Evolutionary conservation across 2,329 filamentous ascomycete species (phyloP), one percentile per base, ranked within the genome.

Genomic region (Fusarium pseudograminearum): DNA sequence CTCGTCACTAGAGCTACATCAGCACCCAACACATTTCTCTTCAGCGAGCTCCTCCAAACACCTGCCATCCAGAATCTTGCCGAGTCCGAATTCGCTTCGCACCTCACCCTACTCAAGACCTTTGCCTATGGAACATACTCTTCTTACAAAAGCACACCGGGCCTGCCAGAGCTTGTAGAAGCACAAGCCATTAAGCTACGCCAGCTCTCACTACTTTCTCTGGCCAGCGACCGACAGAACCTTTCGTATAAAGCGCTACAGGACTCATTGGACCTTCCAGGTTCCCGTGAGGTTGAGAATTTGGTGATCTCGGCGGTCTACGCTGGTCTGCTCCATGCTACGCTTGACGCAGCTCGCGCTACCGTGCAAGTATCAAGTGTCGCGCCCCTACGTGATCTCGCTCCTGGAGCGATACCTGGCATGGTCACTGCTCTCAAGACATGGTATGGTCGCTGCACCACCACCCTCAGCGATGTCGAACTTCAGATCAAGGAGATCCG

Each of bases 41-140:
- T 99, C 83, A 89, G 92, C 72, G 95, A 98, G 82, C 90, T 99
- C n/a, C 89, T 99, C 38, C 87, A 92, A 74, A 89, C 90, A 2
- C 89, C 92, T 0, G 89, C 93, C 73, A 90, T 98, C 71, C 92
- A 96, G 80, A 86, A 88, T 15, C 89, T 98, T 45, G 84, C 84
- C 40, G 78, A 88, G 40, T 78, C 79, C 36, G 91, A 97, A 50
- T 88, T 91, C 74, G 82, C 85, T 3, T 73, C 82, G 5, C 82
- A 93, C 80, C 85, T 96, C 52, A 87, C 84, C 3, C 86, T 97
- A 16, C 90, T 99, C 45, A 87, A 94, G 80, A 90, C 97, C 75
- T 99, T 99, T 81, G 93, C 94, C 62, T 93, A 96, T 85, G 96
- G 95, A 65, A 97, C 93, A 63, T 98, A 93, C 84, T 83, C 87